These are phyloP conservation scores for Prosopis cineraria DNA, from an alignment of 306 rosid genomes.

Conservation along the genomic window DNA sequence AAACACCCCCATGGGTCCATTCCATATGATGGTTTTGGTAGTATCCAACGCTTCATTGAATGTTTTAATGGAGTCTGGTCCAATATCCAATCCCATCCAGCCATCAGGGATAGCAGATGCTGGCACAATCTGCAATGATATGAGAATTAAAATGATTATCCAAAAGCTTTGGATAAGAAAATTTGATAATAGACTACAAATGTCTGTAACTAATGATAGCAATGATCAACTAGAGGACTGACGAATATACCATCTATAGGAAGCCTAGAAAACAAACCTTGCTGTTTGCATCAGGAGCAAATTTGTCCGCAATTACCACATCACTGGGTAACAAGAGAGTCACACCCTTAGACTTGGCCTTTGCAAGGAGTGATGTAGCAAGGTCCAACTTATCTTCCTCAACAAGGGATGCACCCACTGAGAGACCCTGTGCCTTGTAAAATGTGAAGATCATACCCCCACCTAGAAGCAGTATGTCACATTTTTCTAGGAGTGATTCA, in stretches of 20 bases:
- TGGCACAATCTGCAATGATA: conserved; percentile 72
- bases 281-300: conserved; percentile 99
- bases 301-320: conserved; percentile 92
- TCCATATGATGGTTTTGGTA: conserved; percentile 95
- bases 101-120: conserved; percentile 97
- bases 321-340: conserved; percentile 91
- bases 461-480: conserved; percentile 88
- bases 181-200: not conserved
- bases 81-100: conserved; percentile 99
- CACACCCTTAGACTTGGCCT: conserved; percentile 97
- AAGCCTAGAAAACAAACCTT: conserved; percentile 59
- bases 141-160: conserved; percentile 21
- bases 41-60: conserved; percentile 84
- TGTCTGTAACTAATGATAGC: not conserved
- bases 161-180: conserved; percentile 18
- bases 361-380: conserved; percentile 79
- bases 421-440: conserved; percentile 97
- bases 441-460: conserved; percentile 99
- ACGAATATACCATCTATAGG: conserved; percentile 27
- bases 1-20: conserved; percentile 99
- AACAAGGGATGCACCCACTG: conserved; percentile 97
- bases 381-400: conserved; percentile 94
- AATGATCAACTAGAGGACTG: not conserved
- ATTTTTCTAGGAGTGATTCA: conserved; percentile 89
- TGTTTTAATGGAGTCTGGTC: conserved; percentile 90